Evolutionary conservation across 139 green algal genomes (phyloP), one percentile per base, ranked within the genome.

Genomic region (Zygnema circumcarinatum): DNA sequence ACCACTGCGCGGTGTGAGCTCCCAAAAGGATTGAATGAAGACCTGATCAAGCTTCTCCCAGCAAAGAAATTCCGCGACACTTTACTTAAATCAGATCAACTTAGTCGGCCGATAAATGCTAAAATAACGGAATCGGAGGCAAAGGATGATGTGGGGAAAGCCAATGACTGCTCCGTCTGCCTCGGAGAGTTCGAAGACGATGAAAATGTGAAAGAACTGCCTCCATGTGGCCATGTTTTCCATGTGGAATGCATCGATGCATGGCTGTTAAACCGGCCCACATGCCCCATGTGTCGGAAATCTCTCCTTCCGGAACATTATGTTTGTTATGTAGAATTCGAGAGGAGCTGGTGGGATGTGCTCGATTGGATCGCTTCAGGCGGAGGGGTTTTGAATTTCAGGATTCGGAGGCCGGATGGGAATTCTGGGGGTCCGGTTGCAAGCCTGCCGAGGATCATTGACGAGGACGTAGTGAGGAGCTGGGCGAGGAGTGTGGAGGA

Each of bases 241-340:
- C 93, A 94, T 79, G 32, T 67, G 41, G 41, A 42, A 0, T 95
- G 94, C 87, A 95, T 96, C 52, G 92, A 93, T 80, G 87, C 92
- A 79, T 95, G 92, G 91, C 76, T 94, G 35, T 2, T 33, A 0
- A 87, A 87, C 67, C 93, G 95, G 82, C 87, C 82, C 73, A 95
- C 93, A 2, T 96, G 94, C 88, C 93, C 93, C 69, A 93, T 95
- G 76, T 95, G 94, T 88, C 85, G 92, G 31, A 32, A 84, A 2
- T 79, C 88, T 16, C 86, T 95, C 40, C 32, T 72, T 25, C 54
- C 54, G 54, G 54, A 72, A 29, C 54, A n/a, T n/a, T n/a, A n/a
- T n/a, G n/a, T n/a, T n/a, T n/a, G n/a, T n/a, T n/a, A n/a, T n/a
- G n/a, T n/a, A n/a, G n/a, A n/a, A n/a, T n/a, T n/a, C n/a, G n/a